Base-by-base conservation (phyloP, 2,329 filamentous ascomycete species). In the Trichophyton rubrum region DNA sequence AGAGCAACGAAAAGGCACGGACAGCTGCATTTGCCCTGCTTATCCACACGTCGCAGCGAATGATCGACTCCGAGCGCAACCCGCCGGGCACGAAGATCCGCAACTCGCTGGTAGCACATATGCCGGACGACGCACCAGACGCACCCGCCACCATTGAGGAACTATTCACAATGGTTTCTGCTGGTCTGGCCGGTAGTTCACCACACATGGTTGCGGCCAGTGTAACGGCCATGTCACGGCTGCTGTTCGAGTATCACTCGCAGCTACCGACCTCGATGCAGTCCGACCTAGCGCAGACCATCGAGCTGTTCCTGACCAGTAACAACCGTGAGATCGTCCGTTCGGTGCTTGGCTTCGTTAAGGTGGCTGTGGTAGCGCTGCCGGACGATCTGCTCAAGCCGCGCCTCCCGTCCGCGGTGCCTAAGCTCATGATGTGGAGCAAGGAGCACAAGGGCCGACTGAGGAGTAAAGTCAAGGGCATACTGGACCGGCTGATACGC, bases 361-460 rank as follows among this genome's bases (percentile, higher is more conserved):
- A 99, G 77, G 90, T 99, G 27, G 95, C 89, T 67, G 85, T 96
- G 62, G 90, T 97, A 68, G 86, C 88, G 62, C 78, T 97, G 33
- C 90, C 92, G 0, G 83, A 85, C 45, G 84, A 87, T 4, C 79
- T 95, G 64, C 86, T 99, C 78, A 80, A 86, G 40, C 86, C 89
- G 3, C 84, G 90, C 24, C 82, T 99, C 40, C 77, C 80, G 35
- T 84, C 85, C 0, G 80, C 99, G 56, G 83, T 99, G 1, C 89
- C 91, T 2, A 95, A 95, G 73, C 79, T 97, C 20, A 89, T 97
- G 80, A 85, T 91, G 47, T 99, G 93, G 92, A 91, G 88, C 71
- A 90, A 96, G 73, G 93, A 99, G 75, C 95, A 99, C 79, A 97
- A 97, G 78, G 90, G 90, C 11, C 90, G 95, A 71, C 93, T 99